Evolutionary conservation across 768 basidiomycete genomes (phyloP), one percentile per base, ranked within the genome.

Genomic region (Neoboletus magnificus): DNA sequence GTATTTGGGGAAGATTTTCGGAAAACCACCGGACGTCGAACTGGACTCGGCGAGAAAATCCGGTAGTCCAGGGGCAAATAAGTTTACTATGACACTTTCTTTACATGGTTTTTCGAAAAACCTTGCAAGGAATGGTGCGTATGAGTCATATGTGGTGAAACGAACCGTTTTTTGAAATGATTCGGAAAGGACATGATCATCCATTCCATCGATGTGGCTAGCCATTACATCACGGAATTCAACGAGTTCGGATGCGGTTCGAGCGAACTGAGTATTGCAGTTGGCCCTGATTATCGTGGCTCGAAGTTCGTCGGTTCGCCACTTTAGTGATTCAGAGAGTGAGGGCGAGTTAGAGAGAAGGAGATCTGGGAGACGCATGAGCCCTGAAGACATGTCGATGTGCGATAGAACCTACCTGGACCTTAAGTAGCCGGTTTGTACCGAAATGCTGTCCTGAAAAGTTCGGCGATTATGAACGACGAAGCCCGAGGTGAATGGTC

Each of bases 61-160:
- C n/a, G 65, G 66, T 1, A 66, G 7, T 30, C 65, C 66, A 0
- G 60, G 63, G 1, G 63, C 48, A 33, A 65, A 50, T 8, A 62
- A 27, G 30, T 66, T 18, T 23, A 36, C 27, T 20, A 64, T 11
- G 5, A 20, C 47, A 10, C 33, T 43, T 6, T 32, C 47, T 44
- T 35, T 57, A 18, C 51, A 57, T 2, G 60, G 54, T 25, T 23
- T 53, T 10, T 62, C 46, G 1, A 35, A 44, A 41, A 56, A 47
- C 35, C 32, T 51, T 11, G 60, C 35, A 10, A 63, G 6, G 22
- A 58, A 56, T 3, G 65, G 62, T 5, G 44, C 40, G 18, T 64
- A 66, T 6, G 59, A 39, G 0, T 58, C 57, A 11, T 66, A 66
- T 18, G 56, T 58, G 20, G 56, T 64, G 25, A 53, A 16, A 11